Base-by-base conservation (phyloP, 352 stramenopile species). In the Globisporangium nodosum region DNA sequence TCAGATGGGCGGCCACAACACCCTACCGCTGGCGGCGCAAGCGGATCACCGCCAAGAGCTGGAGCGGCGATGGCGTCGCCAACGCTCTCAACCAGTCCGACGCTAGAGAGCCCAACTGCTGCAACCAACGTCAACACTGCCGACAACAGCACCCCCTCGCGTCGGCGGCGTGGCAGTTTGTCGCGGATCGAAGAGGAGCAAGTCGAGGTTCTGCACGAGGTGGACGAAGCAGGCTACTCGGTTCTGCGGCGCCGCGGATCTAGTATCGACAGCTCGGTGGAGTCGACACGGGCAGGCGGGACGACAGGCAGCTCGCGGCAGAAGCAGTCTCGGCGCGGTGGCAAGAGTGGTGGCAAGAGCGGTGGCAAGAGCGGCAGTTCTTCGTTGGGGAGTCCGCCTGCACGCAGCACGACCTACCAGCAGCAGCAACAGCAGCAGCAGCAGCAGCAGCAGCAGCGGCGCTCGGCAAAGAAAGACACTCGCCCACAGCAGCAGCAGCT, bases 141-240 rank as follows among this genome's bases (percentile, higher is more conserved):
- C 16, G 5, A 24, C 47, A 56, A 8, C 20, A 15, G 30, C 45
- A 39, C 12, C 20, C n/a, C 20, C n/a, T 6, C n/a, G 8, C 51
- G 51, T 21, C 51, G 42, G 21, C 61, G 64, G 6, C 65, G 71
- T 48, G 67, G 51, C 37, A 58, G 31, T 48, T 21, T 69, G 66
- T 52, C 24, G 20, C 56, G 58, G 35, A 68, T 46, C 37, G 53
- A 30, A 35, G 31, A 48, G 16, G 33, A 24, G 49, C 58, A 52
- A 33, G 15, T 47, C 18, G 54, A 47, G 20, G 46, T 56, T 20
- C 42, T 42, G 21, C 58, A 52, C 0, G 48, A 73, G 35, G 48
- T 71, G 16, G 76, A 85, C 30, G 71, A 73, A 15, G 76, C 76
- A 1, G 76, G 76, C 21, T 85, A 85, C 61, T 83, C 76, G 3